Evolutionary conservation across 2,329 filamentous ascomycete species (phyloP).

Genomic region (Mycogone perniciosa): DNA sequence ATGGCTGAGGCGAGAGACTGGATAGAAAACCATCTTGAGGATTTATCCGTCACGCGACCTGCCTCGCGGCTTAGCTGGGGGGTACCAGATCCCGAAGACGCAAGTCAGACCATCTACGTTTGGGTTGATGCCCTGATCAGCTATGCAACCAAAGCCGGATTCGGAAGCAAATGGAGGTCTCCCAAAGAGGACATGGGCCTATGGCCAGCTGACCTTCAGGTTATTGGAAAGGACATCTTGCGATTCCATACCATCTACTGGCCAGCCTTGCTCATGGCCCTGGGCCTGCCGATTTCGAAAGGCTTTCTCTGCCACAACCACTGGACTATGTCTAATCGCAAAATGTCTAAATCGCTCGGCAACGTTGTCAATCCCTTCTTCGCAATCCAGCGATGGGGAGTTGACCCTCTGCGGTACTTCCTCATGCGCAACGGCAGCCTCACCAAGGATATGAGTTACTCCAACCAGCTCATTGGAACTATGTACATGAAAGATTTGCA

Average conservation of each 20-base stretch:
- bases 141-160: conserved; percentile 83
- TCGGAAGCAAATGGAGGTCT: conserved; percentile 55
- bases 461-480: conserved; percentile 67
- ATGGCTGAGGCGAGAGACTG: conserved; percentile 74
- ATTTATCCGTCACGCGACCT: conserved; percentile 85
- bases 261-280: conserved; percentile 89
- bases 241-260: conserved; percentile 97
- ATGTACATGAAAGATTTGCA: conserved; percentile 77
- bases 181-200: conserved; percentile 55
- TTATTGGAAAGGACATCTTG: conserved; percentile 94
- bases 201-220: conserved; percentile 88
- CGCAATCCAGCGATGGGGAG: conserved; percentile 80
- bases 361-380: conserved; percentile 95
- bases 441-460: conserved; percentile 73
- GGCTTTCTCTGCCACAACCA: conserved; percentile 84
- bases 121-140: conserved; percentile 97
- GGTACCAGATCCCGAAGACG: conserved; percentile 78
- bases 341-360: conserved; percentile 95
- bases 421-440: conserved; percentile 76
- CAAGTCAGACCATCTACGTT: conserved; percentile 88
- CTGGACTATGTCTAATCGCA: conserved; percentile 85
- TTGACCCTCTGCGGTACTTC: conserved; percentile 86
- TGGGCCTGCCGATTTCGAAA: conserved; percentile 71
- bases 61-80: conserved; percentile 76
- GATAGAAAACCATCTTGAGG: conserved; percentile 71